Base-by-base conservation (phyloP, 192 early-diverging fungal genomes). In the Dissophora ornata region DNA sequence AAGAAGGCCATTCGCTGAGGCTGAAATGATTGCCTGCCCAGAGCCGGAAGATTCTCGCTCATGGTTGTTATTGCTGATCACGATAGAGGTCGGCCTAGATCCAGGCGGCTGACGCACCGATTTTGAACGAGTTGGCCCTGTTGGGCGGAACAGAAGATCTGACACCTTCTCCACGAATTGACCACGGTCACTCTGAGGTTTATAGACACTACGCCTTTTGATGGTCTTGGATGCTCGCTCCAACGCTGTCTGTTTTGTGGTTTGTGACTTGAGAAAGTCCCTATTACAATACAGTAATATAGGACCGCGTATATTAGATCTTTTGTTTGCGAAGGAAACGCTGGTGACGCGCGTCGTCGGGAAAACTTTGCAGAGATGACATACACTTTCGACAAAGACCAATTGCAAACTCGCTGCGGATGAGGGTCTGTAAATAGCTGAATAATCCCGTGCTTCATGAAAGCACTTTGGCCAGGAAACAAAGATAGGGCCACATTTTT, bases 371-470 rank as follows among this genome's bases (percentile, higher is more conserved):
- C 22, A 46, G 0, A 59, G 0, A 46, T 41, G 29, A 28, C 63
- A 44, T 79, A 82, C 82, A 32, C 50, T 59, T 69, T 68, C 4
- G 82, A 40, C 5, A 69, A 50, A 11, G 80, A 80, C 86, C 86
- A 87, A 38, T 84, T 85, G 51, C 67, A 71, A 2, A 77, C 68
- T 34, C 83, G 67, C 41, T 84, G 71, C 2, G 94, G 94, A 74
- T 98, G 97, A 0, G 94, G 94, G 60, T 84, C 82, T n/a, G 85
- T 89, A 51, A 98, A 94, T 36, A 98, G 83, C 69, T 96, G 94
- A 24, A 90, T 89, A 33, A 88, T 86, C 3, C 87, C 87, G 58
- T 88, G 87, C 61, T 88, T 88, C 85, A 88, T 88, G 53, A 84
- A 88, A 4, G 92, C 93, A 13, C 93, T 97, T 74, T 98, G 97